phyloP scores from a whole-genome alignment of 441 rosid genomes.

The Arabidopsis hybrid region DNA sequence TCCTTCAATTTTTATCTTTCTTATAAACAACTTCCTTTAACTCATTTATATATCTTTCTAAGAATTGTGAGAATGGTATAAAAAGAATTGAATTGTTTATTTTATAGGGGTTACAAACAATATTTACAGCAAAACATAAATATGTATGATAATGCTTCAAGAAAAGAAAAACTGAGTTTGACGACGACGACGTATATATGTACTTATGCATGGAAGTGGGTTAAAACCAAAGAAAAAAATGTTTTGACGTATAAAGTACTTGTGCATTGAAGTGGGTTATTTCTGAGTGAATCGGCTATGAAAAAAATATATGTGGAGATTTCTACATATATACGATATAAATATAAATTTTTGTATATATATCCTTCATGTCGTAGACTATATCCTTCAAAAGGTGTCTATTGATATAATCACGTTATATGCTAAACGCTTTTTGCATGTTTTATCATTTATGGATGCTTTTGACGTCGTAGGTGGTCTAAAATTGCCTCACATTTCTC shows the following conservation, averaged over 20 bases:
- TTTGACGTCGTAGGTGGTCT: slow-evolving; percentile 71
- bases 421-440: not conserved
- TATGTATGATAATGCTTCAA: not conserved
- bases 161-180: not conserved
- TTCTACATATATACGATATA: slow-evolving; percentile 13
- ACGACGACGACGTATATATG: not conserved
- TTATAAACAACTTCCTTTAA: too few relatives aligned
- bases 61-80: too few relatives aligned
- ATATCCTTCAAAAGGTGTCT: too few relatives aligned
- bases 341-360: not conserved
- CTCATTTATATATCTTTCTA: too few relatives aligned
- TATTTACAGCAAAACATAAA: not conserved
- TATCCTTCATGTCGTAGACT: slow-evolving; percentile 3
- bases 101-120: not conserved
- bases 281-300: not conserved
- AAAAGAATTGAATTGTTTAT: not conserved
- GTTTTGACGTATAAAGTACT: not conserved
- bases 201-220: slow-evolving; percentile 25
- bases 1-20: not conserved
- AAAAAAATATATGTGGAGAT: not conserved
- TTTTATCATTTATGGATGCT: slow-evolving; percentile 20
- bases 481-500: slow-evolving; percentile 92
- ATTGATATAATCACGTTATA: not conserved
- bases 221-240: not conserved
- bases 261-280: slow-evolving; percentile 4